A percentile compares a stretch with the other conserved stretches of the same genome.
Conservation (phyloP, 305 asterid species). For the Solanum hybrid region DNA sequence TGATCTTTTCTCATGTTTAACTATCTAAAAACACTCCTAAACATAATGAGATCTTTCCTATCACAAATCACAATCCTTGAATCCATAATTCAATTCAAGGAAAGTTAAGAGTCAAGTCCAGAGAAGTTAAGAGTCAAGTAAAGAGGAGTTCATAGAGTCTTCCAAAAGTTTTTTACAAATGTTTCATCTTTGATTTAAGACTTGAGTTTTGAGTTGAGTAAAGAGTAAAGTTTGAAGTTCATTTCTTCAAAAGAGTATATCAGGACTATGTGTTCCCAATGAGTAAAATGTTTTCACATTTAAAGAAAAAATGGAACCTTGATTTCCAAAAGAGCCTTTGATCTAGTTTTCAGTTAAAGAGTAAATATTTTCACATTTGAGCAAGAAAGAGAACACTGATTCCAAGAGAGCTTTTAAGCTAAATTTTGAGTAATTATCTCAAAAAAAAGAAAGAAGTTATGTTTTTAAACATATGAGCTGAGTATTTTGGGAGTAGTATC, state of each 20-base stretch:
- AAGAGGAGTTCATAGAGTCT: neutral
- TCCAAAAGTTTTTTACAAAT: neutral
- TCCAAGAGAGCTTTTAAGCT: neutral
- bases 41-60: neutral
- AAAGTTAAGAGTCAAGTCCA: neutral
- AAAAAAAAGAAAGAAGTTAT: neutral
- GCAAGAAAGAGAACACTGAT: neutral
- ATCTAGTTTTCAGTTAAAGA: neutral
- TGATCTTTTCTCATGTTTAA: neutral
- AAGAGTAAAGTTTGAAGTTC: neutral
- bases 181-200: neutral
- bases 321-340: neutral
- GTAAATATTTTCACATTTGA: neutral
- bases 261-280: neutral
- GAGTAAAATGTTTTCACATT: neutral
- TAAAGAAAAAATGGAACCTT: neutral
- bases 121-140: neutral
- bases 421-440: neutral
- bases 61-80: neutral
- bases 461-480: neutral
- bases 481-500: neutral
- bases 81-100: neutral
- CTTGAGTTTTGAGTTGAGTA: neutral
- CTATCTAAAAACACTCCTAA: neutral
- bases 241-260: neutral